Conservation (phyloP, 2,329 filamentous ascomycete species). For the Pyricularia pennisetigena region DNA sequence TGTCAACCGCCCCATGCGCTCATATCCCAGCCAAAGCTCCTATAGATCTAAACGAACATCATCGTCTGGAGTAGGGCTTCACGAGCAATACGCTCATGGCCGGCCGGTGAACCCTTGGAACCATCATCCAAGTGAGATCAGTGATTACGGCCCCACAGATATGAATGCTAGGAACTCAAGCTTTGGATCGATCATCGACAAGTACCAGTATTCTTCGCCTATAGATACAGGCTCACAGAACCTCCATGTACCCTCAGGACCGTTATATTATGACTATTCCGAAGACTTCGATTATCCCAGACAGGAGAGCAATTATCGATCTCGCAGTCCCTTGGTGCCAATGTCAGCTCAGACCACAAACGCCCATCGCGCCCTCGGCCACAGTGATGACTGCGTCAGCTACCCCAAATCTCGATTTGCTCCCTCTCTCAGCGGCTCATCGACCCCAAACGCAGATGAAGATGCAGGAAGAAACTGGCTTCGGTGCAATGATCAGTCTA, state of each 20-base stretch:
- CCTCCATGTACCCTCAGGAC: slow-evolving; percentile 16
- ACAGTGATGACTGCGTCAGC: background rate
- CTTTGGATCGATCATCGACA: slow-evolving; percentile 38
- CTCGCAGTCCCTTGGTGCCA: slow-evolving; percentile 19
- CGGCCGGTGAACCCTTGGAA: slow-evolving; percentile 12
- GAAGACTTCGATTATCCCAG: slow-evolving; percentile 32
- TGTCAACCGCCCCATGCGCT: slow-evolving; percentile 28
- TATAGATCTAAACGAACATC: slow-evolving; percentile 23
- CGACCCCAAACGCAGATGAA: background rate
- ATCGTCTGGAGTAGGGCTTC: slow-evolving; percentile 12
- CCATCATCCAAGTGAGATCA: slow-evolving; percentile 19
- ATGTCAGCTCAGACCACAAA: slow-evolving; percentile 7
- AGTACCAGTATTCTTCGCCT: slow-evolving; percentile 27
- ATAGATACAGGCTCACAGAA: slow-evolving; percentile 14
- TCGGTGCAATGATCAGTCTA: background rate
- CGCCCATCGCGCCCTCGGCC: background rate
- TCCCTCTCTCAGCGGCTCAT: background rate
- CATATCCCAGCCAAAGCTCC: slow-evolving; percentile 16
- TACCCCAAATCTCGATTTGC: background rate
- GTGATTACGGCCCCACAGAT: slow-evolving; percentile 25
- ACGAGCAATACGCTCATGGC: slow-evolving; percentile 9
- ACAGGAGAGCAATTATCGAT: slow-evolving; percentile 1
- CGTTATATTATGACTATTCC: slow-evolving; percentile 43
- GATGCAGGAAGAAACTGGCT: background rate
- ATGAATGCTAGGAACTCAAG: slow-evolving; percentile 33